phyloP scores from a whole-genome alignment of 1,284 basidiomycete genomes.

The Bondarzewia mesenterica region DNA sequence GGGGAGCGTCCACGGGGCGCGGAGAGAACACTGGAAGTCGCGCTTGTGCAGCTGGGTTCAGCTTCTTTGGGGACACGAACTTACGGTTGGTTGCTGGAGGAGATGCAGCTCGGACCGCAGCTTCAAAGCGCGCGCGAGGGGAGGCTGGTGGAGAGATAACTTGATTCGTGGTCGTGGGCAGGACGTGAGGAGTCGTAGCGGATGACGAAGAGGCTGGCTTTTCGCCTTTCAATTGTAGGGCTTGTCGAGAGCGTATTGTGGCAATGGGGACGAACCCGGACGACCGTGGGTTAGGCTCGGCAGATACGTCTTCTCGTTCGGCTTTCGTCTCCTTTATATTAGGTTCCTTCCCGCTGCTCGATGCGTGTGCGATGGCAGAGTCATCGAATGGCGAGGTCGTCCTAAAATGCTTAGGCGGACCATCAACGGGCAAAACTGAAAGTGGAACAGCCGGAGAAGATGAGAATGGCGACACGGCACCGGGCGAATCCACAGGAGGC shows the following conservation, averaged over 20 bases:
- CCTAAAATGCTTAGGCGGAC: too few relatives aligned
- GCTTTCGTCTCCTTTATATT: background rate
- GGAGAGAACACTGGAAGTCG: background rate
- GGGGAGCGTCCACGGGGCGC: background rate
- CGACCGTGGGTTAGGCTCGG: constrained; percentile 54
- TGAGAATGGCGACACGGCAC: background rate
- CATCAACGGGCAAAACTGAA: too few relatives aligned
- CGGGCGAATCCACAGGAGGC: background rate
- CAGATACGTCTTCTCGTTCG: background rate
- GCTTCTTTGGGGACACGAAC: constrained; percentile 3
- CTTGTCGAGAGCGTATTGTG: constrained; percentile 25
- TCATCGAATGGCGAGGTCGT: background rate
- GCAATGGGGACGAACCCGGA: constrained; percentile 65
- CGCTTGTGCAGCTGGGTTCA: background rate
- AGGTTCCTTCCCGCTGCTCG: background rate
- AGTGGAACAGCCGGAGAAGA: background rate
- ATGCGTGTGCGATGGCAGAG: background rate
- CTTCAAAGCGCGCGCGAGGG: constrained; percentile 10
- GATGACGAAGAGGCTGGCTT: background rate
- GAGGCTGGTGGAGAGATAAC: constrained; percentile 10
- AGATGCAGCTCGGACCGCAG: background rate
- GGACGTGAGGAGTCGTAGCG: background rate
- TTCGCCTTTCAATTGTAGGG: background rate
- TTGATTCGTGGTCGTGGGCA: background rate
- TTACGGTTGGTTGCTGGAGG: background rate